Evolutionary conservation across 768 basidiomycete species (phyloP).

Genomic region (Tulasnella calospora): DNA sequence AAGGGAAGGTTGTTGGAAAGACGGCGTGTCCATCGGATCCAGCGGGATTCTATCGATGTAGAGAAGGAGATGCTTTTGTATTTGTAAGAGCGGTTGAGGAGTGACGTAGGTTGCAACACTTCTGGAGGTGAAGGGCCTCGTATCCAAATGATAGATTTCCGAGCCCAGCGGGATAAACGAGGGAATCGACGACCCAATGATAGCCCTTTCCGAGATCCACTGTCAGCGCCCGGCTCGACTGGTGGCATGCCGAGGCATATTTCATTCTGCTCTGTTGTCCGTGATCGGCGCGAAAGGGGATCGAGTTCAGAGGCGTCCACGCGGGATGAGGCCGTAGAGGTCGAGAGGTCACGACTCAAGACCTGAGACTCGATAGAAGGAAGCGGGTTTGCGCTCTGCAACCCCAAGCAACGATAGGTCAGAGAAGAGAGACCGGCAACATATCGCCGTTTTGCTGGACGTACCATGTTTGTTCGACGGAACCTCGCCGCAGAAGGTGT

Average conservation of each 20-base stretch:
- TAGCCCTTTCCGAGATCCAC: not conserved
- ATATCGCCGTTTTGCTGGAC: not conserved
- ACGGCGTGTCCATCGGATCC: conserved; percentile 49
- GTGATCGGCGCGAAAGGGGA: not conserved
- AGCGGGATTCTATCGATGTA: conserved; percentile 48
- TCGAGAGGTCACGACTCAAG: not conserved
- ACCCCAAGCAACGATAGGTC: not conserved
- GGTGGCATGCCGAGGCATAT: not conserved
- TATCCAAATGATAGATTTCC: not conserved
- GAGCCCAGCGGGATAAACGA: not conserved
- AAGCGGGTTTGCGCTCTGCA: not conserved
- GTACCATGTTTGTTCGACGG: not conserved
- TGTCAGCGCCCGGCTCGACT: not conserved
- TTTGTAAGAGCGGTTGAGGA: not conserved
- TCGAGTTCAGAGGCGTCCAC: not conserved
- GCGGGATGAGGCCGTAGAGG: not conserved
- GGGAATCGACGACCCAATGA: not conserved
- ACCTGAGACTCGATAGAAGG: not conserved
- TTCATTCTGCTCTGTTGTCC: not conserved
- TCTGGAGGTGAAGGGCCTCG: conserved; percentile 10
- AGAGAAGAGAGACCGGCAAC: not conserved
- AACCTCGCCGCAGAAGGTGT: not conserved
- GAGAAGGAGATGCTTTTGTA: not conserved
- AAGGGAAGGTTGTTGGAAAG: conserved; percentile 50
- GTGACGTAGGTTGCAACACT: not conserved